Evolutionary conservation across 768 basidiomycete genomes (phyloP), one percentile per base, ranked within the genome.

Genomic region (Tephrocybe rancida): DNA sequence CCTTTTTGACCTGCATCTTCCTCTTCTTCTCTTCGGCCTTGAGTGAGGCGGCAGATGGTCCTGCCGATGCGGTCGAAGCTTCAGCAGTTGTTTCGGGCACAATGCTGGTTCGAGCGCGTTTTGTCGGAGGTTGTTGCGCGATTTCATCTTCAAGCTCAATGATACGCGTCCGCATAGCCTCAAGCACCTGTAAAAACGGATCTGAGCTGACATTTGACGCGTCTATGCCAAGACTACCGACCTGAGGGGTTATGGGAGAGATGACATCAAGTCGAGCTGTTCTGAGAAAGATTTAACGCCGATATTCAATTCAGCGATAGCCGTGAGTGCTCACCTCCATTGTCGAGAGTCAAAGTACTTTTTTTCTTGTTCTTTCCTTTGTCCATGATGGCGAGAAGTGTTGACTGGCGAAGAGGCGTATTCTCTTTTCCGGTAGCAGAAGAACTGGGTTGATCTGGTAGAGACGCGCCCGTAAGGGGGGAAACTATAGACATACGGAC

Each of bases 1-100:
- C 65, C 58, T 73, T 74, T 61, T 74, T 75, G 9, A 75, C 56
- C 56, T 70, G 68, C 50, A 71, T 57, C 51, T 74, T 72, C 29
- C 64, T 58, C 55, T 74, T 75, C 56, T 77, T 77, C 52, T 74
- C 73, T 3, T 73, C 72, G 1, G 63, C 66, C 53, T 76, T 73
- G 27, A 44, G 41, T 5, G 63, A 56, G 1, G 65, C 52, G 14
- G 63, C 62, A 29, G 64, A 49, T 4, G 64, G 52, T 5, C 56
- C 61, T 6, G 62, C 44, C 18, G 60, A 30, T 11, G 63, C 56
- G 2, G 58, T 39, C 2, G 64, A 52, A 3, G 61, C 49, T 8
- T 38, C 53, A 7, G 45, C 22, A 3, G 39, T 37, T 24, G 56
- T 54, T 13, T 50, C 47, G 5, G 39, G 34, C 22, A 51, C 49